Base-by-base conservation (phyloP, 2,329 filamentous ascomycete genomes). In the Trichoderma sp. region DNA sequence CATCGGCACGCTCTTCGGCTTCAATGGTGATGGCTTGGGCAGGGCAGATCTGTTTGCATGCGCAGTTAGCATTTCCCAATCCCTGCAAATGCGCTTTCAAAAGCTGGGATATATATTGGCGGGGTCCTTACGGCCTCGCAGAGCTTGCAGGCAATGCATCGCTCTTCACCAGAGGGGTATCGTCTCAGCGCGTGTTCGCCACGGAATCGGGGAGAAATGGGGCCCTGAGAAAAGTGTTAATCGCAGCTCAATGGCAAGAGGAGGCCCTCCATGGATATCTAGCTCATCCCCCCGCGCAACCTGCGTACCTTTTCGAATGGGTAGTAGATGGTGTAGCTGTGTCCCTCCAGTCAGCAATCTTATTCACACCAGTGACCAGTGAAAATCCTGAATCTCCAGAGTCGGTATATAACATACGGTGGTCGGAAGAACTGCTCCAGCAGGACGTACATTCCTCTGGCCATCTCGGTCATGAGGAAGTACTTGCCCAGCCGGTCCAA, bases 111-210 rank as follows among this genome's bases (percentile, higher is more conserved):
- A 26, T 26, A 26, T 26, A 24, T 65, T 47, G 69, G 39, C 18
- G 43, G 69, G 61, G 53, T 57, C 81, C 81, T 53, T 83, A 90
- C 88, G 78, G 96, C 96, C 86, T 99, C 96, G 86, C 96, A 99
- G 73, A 99, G 91, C 88, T 99, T 99, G 93, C 96, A 99, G 77
- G 96, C 96, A 84, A 99, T 99, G 87, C 96, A 99, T 78, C 96
- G 93, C 87, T 99, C 96, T 86, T 99, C 96, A 76, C 96, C 96
- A 3, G 95, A 97, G 34, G 96, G 96, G 84, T 99, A 99, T 80
- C 96, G 91, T 83, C 96, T 91, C 75, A 99, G 89, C 76, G 96
- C 96, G 86, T 99, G 96, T 84, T 99, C 96, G 82, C 96, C 96
- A 83, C 96, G 93, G 90, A 99, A 99, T 77, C 96, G 92, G 73